A percentile compares a stretch with the other conserved stretches of the same genome.
These are phyloP conservation scores for Alternaria arborescens DNA, from an alignment of 2,329 filamentous ascomycete genomes.

Conservation along the genomic window DNA sequence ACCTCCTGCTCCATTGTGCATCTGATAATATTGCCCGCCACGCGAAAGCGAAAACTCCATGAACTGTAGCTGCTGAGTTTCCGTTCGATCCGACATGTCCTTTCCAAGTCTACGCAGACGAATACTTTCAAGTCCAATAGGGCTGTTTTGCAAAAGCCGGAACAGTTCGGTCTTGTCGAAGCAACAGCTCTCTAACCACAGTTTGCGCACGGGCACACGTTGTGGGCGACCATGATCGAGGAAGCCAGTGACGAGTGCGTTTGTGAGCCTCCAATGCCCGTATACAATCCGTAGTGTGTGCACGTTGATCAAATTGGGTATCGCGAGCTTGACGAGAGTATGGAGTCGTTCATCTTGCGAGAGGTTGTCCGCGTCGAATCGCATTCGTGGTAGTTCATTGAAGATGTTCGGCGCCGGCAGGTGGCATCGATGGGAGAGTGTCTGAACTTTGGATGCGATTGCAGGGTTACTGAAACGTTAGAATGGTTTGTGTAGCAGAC, in stretches of 20 bases:
- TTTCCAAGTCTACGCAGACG: conserved; percentile 54
- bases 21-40: conserved; percentile 34
- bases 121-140: conserved; percentile 51
- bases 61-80: conserved; percentile 28
- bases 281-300: conserved; percentile 56
- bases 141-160: conserved; percentile 30
- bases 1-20: conserved; percentile 46
- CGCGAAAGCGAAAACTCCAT: conserved; percentile 40
- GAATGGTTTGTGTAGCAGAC: not conserved
- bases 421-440: conserved; percentile 57
- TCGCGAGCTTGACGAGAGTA: conserved; percentile 50
- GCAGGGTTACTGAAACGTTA: conserved; percentile 47
- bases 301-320: conserved; percentile 53
- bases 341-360: conserved; percentile 53
- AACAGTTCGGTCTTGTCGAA: conserved; percentile 32
- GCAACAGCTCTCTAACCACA: conserved; percentile 59
- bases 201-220: conserved; percentile 45
- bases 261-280: conserved; percentile 54
- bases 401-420: conserved; percentile 57
- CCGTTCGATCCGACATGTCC: conserved; percentile 19
- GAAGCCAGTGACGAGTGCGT: conserved; percentile 52
- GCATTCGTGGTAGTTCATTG: conserved; percentile 51
- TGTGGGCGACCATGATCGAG: conserved; percentile 45
- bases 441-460: conserved; percentile 55
- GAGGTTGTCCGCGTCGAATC: conserved; percentile 52